Percentiles rank a stretch among this genome's conserved stretches.
phyloP scores from a whole-genome alignment of 768 basidiomycete species.

The Lepiota subincarnata region DNA sequence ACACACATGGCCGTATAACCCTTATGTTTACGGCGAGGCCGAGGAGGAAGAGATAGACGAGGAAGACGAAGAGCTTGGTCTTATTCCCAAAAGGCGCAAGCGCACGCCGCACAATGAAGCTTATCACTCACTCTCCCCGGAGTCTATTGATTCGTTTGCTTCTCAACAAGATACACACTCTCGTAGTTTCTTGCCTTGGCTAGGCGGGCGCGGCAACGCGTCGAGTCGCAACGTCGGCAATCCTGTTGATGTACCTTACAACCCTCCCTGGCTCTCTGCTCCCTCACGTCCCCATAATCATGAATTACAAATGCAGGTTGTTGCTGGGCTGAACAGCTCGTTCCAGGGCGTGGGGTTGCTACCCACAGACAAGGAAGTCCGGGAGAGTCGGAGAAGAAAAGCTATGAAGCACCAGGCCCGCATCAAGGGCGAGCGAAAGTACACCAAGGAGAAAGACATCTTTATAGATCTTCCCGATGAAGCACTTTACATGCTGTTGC shows the following conservation, averaged over 20 bases:
- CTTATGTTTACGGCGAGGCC: constrained; percentile 21
- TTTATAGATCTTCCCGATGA: constrained; percentile 64
- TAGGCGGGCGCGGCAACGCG: constrained; percentile 18
- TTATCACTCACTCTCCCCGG: constrained; percentile 55
- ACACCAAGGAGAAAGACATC: constrained; percentile 33
- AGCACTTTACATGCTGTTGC: constrained; percentile 77
- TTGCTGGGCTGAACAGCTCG: constrained; percentile 66
- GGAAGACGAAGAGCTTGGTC: constrained; percentile 32
- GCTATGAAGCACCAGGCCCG: constrained; percentile 14
- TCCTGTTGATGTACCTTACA: constrained; percentile 22
- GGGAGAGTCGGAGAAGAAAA: constrained; percentile 18
- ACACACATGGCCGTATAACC: constrained; percentile 2
- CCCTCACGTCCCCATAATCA: constrained; percentile 56
- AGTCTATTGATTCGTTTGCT: constrained; percentile 43
- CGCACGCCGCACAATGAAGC: constrained; percentile 63
- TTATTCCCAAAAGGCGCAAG: constrained; percentile 26
- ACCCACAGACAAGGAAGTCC: constrained; percentile 43
- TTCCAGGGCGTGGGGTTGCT: constrained; percentile 80
- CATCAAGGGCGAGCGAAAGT: constrained; percentile 27
- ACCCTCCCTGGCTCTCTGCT: constrained; percentile 61
- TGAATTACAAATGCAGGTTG: constrained; percentile 62
- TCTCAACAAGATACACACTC: constrained; percentile 25
- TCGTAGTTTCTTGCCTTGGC: constrained; percentile 24
- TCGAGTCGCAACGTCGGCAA: constrained; percentile 15
- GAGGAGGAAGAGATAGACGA: constrained; percentile 28